These are phyloP conservation scores for Earliella scabrosa DNA, from an alignment of 1,284 basidiomycete species.

Conservation along the genomic window DNA sequence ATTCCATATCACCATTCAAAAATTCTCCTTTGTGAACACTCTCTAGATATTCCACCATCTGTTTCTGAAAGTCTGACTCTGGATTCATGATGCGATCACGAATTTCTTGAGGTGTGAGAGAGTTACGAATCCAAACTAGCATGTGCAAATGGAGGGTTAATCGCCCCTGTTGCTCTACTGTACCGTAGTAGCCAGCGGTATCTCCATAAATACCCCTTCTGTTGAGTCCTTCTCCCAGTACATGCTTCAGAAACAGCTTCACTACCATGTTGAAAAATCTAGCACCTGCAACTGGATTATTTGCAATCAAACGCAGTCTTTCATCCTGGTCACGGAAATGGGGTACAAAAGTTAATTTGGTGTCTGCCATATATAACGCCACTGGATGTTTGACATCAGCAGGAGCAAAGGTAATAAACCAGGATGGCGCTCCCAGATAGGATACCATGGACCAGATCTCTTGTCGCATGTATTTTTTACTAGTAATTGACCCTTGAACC, in stretches of 20 bases:
- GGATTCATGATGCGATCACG: background rate
- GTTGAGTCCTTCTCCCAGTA: background rate
- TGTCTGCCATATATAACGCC: constrained; percentile 9
- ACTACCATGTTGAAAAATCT: too few relatives aligned
- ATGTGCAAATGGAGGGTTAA: constrained; percentile 4
- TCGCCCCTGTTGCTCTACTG: background rate
- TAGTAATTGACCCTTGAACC: background rate
- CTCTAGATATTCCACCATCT: background rate
- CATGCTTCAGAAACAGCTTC: background rate
- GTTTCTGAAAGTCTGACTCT: background rate
- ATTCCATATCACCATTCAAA: background rate
- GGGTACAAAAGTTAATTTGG: background rate
- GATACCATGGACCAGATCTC: background rate
- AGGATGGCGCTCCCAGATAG: constrained; percentile 7
- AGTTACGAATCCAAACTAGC: constrained; percentile 33
- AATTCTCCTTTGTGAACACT: background rate
- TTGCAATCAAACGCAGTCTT: constrained; percentile 3
- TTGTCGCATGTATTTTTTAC: background rate
- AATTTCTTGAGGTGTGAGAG: background rate
- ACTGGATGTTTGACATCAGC: constrained; percentile 18
- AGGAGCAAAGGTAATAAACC: constrained; percentile 39
- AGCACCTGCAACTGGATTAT: too few relatives aligned
- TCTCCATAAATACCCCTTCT: background rate
- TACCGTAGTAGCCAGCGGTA: background rate
- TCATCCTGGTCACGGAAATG: background rate